Evolutionary conservation across 495 filamentous ascomycete species (phyloP), one percentile per base, ranked within the genome.

Genomic region (Hyphodiscus hymeniophilus): DNA sequence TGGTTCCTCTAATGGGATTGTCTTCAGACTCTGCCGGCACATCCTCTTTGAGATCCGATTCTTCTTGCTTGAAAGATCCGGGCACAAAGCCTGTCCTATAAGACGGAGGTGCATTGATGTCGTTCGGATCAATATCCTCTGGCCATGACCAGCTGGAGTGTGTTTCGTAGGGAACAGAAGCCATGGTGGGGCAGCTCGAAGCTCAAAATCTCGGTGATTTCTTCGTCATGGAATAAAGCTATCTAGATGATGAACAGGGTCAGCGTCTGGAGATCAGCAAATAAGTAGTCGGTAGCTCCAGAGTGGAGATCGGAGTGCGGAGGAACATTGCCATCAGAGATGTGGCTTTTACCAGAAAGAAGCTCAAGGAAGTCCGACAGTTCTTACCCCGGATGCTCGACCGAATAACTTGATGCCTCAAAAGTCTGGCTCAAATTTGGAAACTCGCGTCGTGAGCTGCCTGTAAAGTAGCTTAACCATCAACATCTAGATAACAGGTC

Each of bases 1-100:
- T 53, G 24, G 62, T 52, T 40, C 64, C 36, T 21, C 44, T 24
- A n/a, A n/a, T n/a, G n/a, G n/a, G n/a, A n/a, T n/a, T n/a, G n/a
- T n/a, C n/a, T n/a, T n/a, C n/a, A n/a, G n/a, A n/a, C n/a, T n/a
- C n/a, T 12, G 4, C 30, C 0, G 41, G 23, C 3, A 17, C 23
- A 16, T 43, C 41, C 17, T 56, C 45, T 20, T 35, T 15, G n/a
- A 39, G 15, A 7, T 53, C 31, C 32, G n/a, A 18, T 36, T 43
- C 45, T 23, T 48, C 42, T 12, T 35, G 15, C n/a, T 3, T 26
- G 42, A 52, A 52, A 24, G 45, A 17, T 15, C 39, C 45, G 10
- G 38, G 38, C 31, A 23, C 28, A 21, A 20, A 13, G 15, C 17
- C 20, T 7, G 48, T 28, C 17, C 53, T 34, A 16, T 10, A 3